Evolutionary conservation across 805 yeast genomes (phyloP).

Genomic region (Candida ovalis): DNA sequence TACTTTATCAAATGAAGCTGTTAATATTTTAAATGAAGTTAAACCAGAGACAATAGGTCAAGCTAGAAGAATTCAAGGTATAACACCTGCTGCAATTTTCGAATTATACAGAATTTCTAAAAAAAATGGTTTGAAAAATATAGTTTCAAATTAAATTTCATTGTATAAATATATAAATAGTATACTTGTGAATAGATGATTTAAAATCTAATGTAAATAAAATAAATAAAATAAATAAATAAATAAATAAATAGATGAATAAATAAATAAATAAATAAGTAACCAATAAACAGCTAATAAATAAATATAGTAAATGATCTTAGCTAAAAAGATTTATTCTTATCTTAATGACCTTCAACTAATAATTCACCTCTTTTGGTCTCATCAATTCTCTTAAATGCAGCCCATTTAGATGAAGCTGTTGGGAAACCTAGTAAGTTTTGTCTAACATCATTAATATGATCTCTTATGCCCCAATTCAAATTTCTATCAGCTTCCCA

Average conservation of each 20-base stretch:
- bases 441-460: slow-evolving; percentile 27
- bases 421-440: slow-evolving; percentile 32
- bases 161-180: not conserved
- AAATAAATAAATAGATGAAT: slow-evolving; percentile 4
- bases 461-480: slow-evolving; percentile 29
- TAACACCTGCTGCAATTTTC: slow-evolving; percentile 89
- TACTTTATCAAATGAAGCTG: slow-evolving; percentile 74
- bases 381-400: slow-evolving; percentile 31
- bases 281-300: not conserved
- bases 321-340: no score
- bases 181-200: not conserved
- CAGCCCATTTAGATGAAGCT: slow-evolving; percentile 24
- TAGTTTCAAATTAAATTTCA: not conserved
- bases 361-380: slow-evolving; percentile 24
- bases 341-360: not conserved
- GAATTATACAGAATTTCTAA: slow-evolving; percentile 62
- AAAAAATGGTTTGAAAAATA: slow-evolving; percentile 12
- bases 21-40: slow-evolving; percentile 61
- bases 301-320: not conserved
- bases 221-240: slow-evolving; percentile 1
- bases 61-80: slow-evolving; percentile 90
- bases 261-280: slow-evolving; percentile 4
- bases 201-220: not conserved
- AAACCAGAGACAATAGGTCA: slow-evolving; percentile 92
- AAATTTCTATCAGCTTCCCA: slow-evolving; percentile 36